phyloP scores from a whole-genome alignment of 2,329 filamentous ascomycete species.

The Tolypocladium pustulatum region DNA sequence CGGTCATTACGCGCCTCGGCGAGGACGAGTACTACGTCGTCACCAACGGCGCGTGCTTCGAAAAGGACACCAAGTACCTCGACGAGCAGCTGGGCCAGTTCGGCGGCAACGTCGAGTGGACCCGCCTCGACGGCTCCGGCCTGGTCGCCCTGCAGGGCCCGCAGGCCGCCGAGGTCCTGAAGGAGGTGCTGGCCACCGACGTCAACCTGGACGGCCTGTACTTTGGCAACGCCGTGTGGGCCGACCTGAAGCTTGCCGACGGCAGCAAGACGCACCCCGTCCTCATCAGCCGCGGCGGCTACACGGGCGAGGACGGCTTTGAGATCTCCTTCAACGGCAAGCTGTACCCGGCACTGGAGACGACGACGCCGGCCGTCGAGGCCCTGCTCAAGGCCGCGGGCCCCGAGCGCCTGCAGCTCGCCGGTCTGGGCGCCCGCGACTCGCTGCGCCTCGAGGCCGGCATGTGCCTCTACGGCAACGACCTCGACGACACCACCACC shows the following conservation, averaged over 20 bases:
- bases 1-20: slow-evolving; percentile 73
- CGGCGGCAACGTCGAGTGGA: slow-evolving; percentile 51
- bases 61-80: slow-evolving; percentile 78
- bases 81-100: slow-evolving; percentile 52
- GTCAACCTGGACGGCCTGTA: slow-evolving; percentile 57
- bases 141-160: slow-evolving; percentile 88
- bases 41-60: slow-evolving; percentile 84
- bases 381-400: slow-evolving; percentile 57
- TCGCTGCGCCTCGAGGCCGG: slow-evolving; percentile 89
- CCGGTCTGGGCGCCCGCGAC: slow-evolving; percentile 84
- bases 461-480: slow-evolving; percentile 99
- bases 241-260: slow-evolving; percentile 52
- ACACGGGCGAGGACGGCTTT: slow-evolving; percentile 97
- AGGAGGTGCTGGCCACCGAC: slow-evolving; percentile 44
- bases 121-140: slow-evolving; percentile 60
- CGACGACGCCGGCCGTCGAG: slow-evolving; percentile 48
- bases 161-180: slow-evolving; percentile 58
- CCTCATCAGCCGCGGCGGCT: slow-evolving; percentile 78
- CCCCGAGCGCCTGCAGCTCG: slow-evolving; percentile 56
- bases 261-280: slow-evolving; percentile 29
- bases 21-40: slow-evolving; percentile 79
- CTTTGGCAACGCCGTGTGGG: slow-evolving; percentile 67
- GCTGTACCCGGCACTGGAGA: slow-evolving; percentile 28
- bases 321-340: slow-evolving; percentile 67
- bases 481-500: slow-evolving; percentile 69